Evolutionary conservation across 768 basidiomycete species (phyloP).

Genomic region (Boletus rufocinnamomeus): DNA sequence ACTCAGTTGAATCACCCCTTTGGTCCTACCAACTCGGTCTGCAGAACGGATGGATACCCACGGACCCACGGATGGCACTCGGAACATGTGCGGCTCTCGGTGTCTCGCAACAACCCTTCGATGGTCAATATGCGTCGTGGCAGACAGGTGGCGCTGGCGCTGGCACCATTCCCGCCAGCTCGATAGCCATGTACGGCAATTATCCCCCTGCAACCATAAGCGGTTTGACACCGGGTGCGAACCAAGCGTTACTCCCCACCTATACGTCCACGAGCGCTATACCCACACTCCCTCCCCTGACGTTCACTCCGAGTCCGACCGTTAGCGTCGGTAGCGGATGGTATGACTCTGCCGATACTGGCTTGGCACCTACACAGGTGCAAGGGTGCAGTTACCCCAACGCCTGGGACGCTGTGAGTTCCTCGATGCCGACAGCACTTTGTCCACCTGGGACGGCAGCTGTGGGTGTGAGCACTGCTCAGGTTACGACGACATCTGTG

Average conservation of each 20-base stretch:
- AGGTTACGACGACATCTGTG: constrained; percentile 4
- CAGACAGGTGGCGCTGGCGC: constrained; percentile 69
- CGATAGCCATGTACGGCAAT: constrained; percentile 41
- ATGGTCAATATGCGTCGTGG: constrained; percentile 58
- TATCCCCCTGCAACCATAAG: constrained; percentile 59
- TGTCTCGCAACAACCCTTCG: constrained; percentile 43
- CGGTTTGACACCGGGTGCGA: constrained; percentile 42
- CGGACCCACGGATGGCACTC: constrained; percentile 63
- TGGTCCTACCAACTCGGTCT: constrained; percentile 77
- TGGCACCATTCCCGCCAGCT: constrained; percentile 47
- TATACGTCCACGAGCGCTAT: constrained; percentile 64
- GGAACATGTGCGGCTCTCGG: constrained; percentile 67
- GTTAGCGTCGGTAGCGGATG: constrained; percentile 56
- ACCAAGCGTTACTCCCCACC: constrained; percentile 49
- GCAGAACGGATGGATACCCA: constrained; percentile 75
- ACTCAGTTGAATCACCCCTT: constrained; percentile 52
- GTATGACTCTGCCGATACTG: constrained; percentile 54
- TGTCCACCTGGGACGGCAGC: constrained; percentile 34
- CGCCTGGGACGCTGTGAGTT: constrained; percentile 60
- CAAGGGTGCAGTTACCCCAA: constrained; percentile 66
- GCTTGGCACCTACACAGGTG: constrained; percentile 56
- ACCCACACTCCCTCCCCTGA: constrained; percentile 56
- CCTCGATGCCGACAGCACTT: constrained; percentile 46
- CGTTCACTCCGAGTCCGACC: constrained; percentile 47
- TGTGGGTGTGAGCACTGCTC: background rate